phyloP scores from a whole-genome alignment of 768 basidiomycete genomes.

The Candolleomyces aberdarensis region DNA sequence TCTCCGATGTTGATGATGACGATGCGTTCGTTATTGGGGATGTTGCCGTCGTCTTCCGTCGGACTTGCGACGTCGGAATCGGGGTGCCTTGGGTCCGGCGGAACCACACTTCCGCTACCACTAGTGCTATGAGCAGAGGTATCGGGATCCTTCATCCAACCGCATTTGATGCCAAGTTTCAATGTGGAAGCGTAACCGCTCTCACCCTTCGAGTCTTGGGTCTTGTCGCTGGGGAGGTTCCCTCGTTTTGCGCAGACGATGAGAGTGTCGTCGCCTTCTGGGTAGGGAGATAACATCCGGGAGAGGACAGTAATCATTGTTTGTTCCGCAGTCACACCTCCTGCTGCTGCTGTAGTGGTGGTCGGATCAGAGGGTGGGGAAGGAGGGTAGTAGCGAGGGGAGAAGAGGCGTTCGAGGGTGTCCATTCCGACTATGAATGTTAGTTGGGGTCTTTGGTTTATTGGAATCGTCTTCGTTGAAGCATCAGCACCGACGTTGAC shows the following conservation, averaged over 20 bases:
- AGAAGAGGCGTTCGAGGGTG: slow-evolving; percentile 78
- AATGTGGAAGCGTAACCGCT: not conserved
- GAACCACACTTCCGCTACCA: no score
- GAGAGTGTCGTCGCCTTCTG: slow-evolving; percentile 51
- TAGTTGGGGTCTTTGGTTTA: slow-evolving; percentile 30
- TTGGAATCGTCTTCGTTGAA: no score
- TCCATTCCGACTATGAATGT: slow-evolving; percentile 81
- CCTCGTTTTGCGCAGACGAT: slow-evolving; percentile 65
- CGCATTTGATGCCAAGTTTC: not conserved
- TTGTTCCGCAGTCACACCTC: not conserved
- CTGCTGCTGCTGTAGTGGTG: not conserved
- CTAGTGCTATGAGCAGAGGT: no score
- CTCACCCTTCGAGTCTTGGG: not conserved
- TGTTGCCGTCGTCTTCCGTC: not conserved
- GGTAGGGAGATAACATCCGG: slow-evolving; percentile 50
- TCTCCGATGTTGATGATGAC: slow-evolving; percentile 59
- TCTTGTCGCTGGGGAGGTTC: slow-evolving; percentile 8
- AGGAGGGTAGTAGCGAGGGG: slow-evolving; percentile 69
- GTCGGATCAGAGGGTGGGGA: slow-evolving; percentile 20
- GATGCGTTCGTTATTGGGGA: slow-evolving; percentile 41
- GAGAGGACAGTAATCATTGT: slow-evolving; percentile 56
- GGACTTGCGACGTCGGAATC: no score
- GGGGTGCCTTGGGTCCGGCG: no score
- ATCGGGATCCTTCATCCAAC: not conserved
- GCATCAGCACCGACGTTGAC: no score